Evolutionary conservation across 2,329 filamentous ascomycete genomes (phyloP).

Genomic region (Ophiostoma himal-ulmi): DNA sequence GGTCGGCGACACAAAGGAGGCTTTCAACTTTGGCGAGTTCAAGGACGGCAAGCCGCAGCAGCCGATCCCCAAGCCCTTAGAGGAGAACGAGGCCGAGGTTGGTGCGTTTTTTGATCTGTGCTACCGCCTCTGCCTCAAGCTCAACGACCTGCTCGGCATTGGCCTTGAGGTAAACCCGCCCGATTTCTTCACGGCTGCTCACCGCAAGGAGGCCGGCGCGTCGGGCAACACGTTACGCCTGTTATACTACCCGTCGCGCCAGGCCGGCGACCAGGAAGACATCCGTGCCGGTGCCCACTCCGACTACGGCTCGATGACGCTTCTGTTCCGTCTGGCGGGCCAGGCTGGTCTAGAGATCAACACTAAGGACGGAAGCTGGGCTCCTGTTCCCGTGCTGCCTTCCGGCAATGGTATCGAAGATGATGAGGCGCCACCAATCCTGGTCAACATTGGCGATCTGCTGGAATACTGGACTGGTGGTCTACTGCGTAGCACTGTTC

Average conservation of each 20-base stretch:
- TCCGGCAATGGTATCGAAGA: conserved; percentile 45
- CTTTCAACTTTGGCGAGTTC: conserved; percentile 88
- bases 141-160: conserved; percentile 71
- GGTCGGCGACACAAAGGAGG: conserved; percentile 88
- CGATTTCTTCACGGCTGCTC: conserved; percentile 51
- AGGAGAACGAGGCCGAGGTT: conserved; percentile 54
- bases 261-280: conserved; percentile 46
- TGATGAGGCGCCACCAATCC: conserved; percentile 62
- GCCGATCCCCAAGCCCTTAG: conserved; percentile 63
- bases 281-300: conserved; percentile 88
- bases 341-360: conserved; percentile 84
- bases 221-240: conserved; percentile 60
- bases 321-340: conserved; percentile 79
- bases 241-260: conserved; percentile 63
- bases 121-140: conserved; percentile 62
- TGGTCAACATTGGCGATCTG: conserved; percentile 69
- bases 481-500: conserved; percentile 78
- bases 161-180: conserved; percentile 58
- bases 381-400: conserved; percentile 61
- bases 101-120: conserved; percentile 64
- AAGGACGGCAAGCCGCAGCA: conserved; percentile 63
- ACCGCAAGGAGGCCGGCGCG: conserved; percentile 40
- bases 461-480: conserved; percentile 87
- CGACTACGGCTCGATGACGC: conserved; percentile 68
- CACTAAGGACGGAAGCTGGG: conserved; percentile 51